Conservation (phyloP, 345 rosid genomes). For the Melastoma malabathricum region DNA sequence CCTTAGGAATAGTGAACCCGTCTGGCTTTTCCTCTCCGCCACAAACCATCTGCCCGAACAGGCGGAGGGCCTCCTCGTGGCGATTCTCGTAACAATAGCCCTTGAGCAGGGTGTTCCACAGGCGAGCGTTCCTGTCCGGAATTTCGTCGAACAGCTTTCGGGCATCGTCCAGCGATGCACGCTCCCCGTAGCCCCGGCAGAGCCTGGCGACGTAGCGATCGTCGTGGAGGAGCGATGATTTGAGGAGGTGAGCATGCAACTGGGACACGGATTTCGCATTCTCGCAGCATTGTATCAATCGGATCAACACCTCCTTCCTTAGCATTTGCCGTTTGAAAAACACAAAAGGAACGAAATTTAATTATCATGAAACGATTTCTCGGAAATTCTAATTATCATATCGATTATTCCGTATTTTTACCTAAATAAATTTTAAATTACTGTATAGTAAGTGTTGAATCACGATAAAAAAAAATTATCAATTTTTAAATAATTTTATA, state of each 20-base stretch:
- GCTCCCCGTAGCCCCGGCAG: background rate
- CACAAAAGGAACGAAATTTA: too few species aligned
- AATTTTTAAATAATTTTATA: too few species aligned
- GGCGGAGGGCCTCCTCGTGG: conserved; percentile 18
- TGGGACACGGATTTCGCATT: conserved; percentile 8
- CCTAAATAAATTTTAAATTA: too few species aligned
- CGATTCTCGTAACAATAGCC: conserved; percentile 20
- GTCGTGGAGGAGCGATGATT: conserved; percentile 13
- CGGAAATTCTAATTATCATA: too few species aligned
- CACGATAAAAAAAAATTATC: too few species aligned
- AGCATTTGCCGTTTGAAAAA: conserved; percentile 2
- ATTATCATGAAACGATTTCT: too few species aligned
- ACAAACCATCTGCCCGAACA: conserved; percentile 20
- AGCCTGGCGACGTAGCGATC: conserved; percentile 12
- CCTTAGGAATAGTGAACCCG: conserved; percentile 28
- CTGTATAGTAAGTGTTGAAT: too few species aligned
- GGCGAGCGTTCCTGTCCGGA: conserved; percentile 25
- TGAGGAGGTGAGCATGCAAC: conserved; percentile 16
- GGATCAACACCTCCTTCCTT: conserved; percentile 13
- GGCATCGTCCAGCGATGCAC: conserved; percentile 16
- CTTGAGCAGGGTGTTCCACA: conserved; percentile 37
- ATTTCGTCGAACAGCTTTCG: conserved; percentile 40
- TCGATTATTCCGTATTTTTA: too few species aligned
- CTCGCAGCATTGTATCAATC: conserved; percentile 8
- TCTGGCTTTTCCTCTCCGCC: conserved; percentile 24